Evolutionary conservation across 306 rosid species (phyloP), one percentile per base, ranked within the genome.

Genomic region (Fragaria ananassa): DNA sequence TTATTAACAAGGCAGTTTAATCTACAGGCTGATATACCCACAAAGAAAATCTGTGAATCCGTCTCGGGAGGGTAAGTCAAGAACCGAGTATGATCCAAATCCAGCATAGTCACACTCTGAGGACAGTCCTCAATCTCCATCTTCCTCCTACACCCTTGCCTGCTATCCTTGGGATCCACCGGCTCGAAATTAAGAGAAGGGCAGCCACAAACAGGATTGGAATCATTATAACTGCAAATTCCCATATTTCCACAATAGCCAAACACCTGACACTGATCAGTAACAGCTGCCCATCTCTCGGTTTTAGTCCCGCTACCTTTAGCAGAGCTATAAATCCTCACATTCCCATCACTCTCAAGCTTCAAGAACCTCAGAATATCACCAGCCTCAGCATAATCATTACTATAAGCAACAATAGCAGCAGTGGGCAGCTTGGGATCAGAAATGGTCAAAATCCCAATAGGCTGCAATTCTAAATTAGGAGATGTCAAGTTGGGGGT

Each of bases 211-310:
- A 87, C 57, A 0, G 97, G 92, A 39, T 50, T 74, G 0, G 87
- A 35, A 39, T 87, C 88, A 14, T 80, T 90, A 61, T 90, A 92
- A 74, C 89, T 83, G 61, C 97, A 92, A 15, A 92, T 80, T 4
- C 96, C 91, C 67, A 87, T 75, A 77, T 79, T 70, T 44, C 97
- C 97, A 76, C 97, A 92, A 68, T 87, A 90, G 4, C 89, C 93
- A 63, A 73, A 92, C 63, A 92, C 91, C 70, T 80, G 41, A 79
- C 97, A 92, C 57, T 90, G 93, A 74, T 90, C 88, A 19, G 70
- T 11, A 57, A 90, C 87, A 72, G 97, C 93, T 51, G 89, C 79
- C 97, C 96, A 92, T 78, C 82, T 78, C 58, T 56, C 72, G 57
- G 42, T 70, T 56, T 42, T 4, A 35, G 6, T 74, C 39, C 87